These are phyloP conservation scores for Flaveria robusta DNA, from an alignment of 129 eudicot species.

Conservation along the genomic window DNA sequence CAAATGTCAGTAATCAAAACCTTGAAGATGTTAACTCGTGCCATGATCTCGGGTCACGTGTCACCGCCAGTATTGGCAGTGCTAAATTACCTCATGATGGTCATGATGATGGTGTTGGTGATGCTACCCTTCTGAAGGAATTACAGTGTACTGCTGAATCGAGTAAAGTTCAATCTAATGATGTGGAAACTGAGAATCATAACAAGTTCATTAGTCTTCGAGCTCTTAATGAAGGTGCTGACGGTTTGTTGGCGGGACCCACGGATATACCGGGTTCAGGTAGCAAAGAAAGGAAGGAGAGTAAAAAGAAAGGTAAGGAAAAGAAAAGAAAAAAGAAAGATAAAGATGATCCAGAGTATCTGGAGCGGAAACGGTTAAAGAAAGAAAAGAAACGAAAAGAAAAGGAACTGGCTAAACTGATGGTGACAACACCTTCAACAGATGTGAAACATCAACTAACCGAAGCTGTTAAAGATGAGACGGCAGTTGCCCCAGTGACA, in stretches of 20 bases:
- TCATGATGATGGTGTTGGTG: conserved; percentile 42
- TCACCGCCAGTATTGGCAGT: conserved; percentile 93
- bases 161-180: conserved; percentile 52
- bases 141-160: conserved; percentile 97
- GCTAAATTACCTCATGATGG: conserved; percentile 50
- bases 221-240: conserved; percentile 31
- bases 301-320: conserved; percentile 64
- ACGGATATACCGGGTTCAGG: conserved; percentile 23
- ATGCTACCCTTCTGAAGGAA: conserved; percentile 48
- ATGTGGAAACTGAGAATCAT: conserved; percentile 30
- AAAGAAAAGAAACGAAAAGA: conserved; percentile 80
- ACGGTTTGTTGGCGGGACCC: conserved; percentile 28
- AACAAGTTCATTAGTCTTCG: conserved; percentile 39
- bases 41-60: conserved; percentile 85
- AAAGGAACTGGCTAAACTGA: conserved; percentile 61
- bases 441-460: conserved; percentile 27
- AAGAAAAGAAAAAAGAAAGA: conserved; percentile 66
- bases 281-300: conserved; percentile 49
- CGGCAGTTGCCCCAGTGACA: conserved; percentile 35
- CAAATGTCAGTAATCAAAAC: conserved; percentile 55
- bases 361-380: conserved; percentile 66
- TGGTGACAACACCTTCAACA: conserved; percentile 23
- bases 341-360: conserved; percentile 65
- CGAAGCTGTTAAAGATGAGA: conserved; percentile 32
- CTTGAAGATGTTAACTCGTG: conserved; percentile 78